Evolutionary conservation across 177 flowering plant genomes (phyloP), one percentile per base, ranked within the genome.

Genomic region (Vitis hybrid): DNA sequence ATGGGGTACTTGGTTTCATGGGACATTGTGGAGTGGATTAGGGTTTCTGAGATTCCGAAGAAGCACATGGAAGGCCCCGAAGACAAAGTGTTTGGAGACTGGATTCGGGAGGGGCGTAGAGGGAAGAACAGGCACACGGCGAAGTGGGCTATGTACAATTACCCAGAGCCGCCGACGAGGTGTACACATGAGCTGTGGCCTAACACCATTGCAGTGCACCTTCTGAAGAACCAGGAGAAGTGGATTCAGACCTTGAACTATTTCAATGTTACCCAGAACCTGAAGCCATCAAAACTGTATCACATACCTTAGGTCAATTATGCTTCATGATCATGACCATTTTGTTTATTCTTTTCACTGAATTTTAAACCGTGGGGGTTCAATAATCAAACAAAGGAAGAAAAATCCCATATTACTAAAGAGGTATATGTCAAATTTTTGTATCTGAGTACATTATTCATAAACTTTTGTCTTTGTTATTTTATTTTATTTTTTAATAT

Each of bases 1-100:
- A 94, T 94, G 98, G 98, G 97, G 0, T 92, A 81, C 59, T 19
- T 87, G 56, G 61, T 94, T 5, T 94, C 97, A 0, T 94, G 98
- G 98, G 97, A 94, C 65, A 49, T 94, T 1, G 93, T 85, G 2
- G 91, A 88, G 51, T 94, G 97, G 97, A 80, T 92, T 14, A 60
- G 75, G 1, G 72, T 39, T 1, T 89, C 97, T 0, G 87, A 82
- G 1, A 80, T 90, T 1, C 90, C 98, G 0, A 80, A 26, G 53
- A 83, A 81, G 4, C 83, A 84, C 31, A 26, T 78, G 21, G 84
- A 76, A 51, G 98, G 97, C 0, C 97, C 97, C 0, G 97, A 94
- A 76, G 97, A 94, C 56, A 80, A 74, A 73, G 68, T 85, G 0
- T 83, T 90, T 1, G 97, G 97, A 0, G 84, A 85, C 0, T 94